Percentiles rank a stretch among this genome's conserved stretches.
Evolutionary conservation across 768 basidiomycete species (phyloP).

Genomic region (Panellus pusillus): DNA sequence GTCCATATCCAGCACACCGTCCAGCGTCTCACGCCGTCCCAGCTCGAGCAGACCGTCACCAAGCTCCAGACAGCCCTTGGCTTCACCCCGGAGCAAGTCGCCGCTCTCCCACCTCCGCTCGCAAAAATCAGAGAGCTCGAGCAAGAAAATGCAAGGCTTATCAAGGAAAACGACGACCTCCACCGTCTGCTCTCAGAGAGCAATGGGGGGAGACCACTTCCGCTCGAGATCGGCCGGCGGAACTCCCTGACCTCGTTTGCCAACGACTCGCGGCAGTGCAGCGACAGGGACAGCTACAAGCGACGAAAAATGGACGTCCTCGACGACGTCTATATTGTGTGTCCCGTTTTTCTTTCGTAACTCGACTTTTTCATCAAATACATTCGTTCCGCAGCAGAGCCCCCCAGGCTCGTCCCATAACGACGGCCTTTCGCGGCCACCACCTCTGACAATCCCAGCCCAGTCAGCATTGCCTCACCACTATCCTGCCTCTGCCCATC

Average conservation of each 20-base stretch:
- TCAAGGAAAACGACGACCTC: slow-evolving; percentile 73
- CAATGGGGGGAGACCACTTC: slow-evolving; percentile 32
- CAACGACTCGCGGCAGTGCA: slow-evolving; percentile 45
- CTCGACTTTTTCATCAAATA: no score
- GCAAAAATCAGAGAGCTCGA: slow-evolving; percentile 81
- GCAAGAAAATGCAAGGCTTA: slow-evolving; percentile 71
- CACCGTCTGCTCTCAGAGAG: slow-evolving; percentile 61
- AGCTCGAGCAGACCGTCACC: slow-evolving; percentile 86
- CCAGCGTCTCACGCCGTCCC: slow-evolving; percentile 10
- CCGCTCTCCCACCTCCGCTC: slow-evolving; percentile 69
- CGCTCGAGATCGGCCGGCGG: slow-evolving; percentile 48
- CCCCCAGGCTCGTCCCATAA: slow-evolving; percentile 43
- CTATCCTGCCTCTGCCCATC: slow-evolving; percentile 43
- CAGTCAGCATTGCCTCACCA: slow-evolving; percentile 52
- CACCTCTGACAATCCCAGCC: slow-evolving; percentile 59
- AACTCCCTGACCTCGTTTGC: slow-evolving; percentile 43
- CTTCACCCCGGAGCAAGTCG: slow-evolving; percentile 72
- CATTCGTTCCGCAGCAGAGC: slow-evolving; percentile 32
- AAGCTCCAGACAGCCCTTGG: slow-evolving; percentile 78
- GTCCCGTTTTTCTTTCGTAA: slow-evolving; percentile 8
- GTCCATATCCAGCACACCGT: slow-evolving; percentile 18
- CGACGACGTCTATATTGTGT: slow-evolving; percentile 58
- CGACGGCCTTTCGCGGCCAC: slow-evolving; percentile 43
- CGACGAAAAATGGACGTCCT: slow-evolving; percentile 53
- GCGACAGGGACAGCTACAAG: slow-evolving; percentile 56